Percentiles rank a stretch among this genome's conserved stretches.
Conservation (phyloP, 495 filamentous ascomycete species). For the Aspergillus olivimuriae region DNA sequence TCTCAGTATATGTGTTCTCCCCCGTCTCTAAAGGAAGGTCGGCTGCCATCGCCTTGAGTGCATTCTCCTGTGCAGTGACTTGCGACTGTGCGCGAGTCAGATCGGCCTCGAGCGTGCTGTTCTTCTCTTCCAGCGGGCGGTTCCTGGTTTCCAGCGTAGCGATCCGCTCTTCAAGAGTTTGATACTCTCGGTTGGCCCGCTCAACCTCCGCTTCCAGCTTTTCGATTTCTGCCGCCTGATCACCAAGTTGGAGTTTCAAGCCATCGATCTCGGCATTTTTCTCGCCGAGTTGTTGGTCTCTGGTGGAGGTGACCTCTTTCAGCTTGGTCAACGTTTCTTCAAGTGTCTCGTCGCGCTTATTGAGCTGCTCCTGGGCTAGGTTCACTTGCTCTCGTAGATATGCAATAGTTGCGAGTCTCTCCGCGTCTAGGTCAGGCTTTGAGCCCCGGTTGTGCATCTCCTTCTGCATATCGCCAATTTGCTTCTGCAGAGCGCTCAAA, state of each 20-base stretch:
- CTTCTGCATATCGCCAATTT: conserved; percentile 32
- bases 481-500: conserved; percentile 23
- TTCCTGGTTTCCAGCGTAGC: conserved; percentile 32
- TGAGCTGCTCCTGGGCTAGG: conserved; percentile 31
- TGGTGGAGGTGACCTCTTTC: conserved; percentile 28
- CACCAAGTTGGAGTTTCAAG: conserved; percentile 35
- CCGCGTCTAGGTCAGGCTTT: conserved; percentile 19
- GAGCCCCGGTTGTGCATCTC: conserved; percentile 24
- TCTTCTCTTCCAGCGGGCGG: conserved; percentile 37
- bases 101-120: conserved; percentile 37
- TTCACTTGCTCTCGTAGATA: conserved; percentile 36
- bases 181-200: conserved; percentile 26
- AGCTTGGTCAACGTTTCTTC: conserved; percentile 34
- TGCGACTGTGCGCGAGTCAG: conserved; percentile 37
- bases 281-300: conserved; percentile 31
- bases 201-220: conserved; percentile 34
- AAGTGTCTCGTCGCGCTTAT: conserved; percentile 30
- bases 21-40: conserved; percentile 29
- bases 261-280: conserved; percentile 35
- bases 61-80: conserved; percentile 37
- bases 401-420: conserved; percentile 32
- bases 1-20: conserved; percentile 37
- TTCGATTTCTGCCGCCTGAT: conserved; percentile 28
- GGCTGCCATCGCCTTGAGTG: conserved; percentile 35
- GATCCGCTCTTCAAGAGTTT: conserved; percentile 31